Conservation (phyloP, 257 asterid species). For the Cruciata laevipes region DNA sequence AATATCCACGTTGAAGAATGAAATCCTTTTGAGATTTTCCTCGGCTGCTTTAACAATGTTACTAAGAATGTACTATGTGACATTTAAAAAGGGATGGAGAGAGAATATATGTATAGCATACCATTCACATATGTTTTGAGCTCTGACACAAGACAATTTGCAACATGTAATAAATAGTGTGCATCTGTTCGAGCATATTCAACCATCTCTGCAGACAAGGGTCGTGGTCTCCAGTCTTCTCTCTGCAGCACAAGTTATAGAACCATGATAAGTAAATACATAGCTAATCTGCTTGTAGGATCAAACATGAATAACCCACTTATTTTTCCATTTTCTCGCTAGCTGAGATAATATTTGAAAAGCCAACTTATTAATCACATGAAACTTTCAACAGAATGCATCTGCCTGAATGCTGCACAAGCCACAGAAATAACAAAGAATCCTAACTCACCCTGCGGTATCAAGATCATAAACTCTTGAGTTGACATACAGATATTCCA, state of each 20-base stretch:
- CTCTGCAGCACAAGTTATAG: slow-evolving; percentile 42
- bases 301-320: slow-evolving; percentile 7
- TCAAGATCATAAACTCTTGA: neutral
- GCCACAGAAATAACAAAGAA: neutral
- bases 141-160: slow-evolving; percentile 57
- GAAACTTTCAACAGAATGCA: too few relatives aligned
- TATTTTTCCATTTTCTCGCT: neutral
- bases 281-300: slow-evolving; percentile 12
- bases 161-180: slow-evolving; percentile 67
- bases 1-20: neutral
- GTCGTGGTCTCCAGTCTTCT: slow-evolving; percentile 98
- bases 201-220: slow-evolving; percentile 81
- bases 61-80: neutral
- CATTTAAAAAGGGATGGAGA: neutral
- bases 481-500: neutral
- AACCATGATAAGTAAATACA: neutral
- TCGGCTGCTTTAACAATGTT: neutral
- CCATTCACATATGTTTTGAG: slow-evolving; percentile 58
- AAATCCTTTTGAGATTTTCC: neutral
- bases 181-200: slow-evolving; percentile 83
- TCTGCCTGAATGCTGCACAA: neutral
- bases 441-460: neutral
- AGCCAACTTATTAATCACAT: too few relatives aligned
- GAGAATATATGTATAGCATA: slow-evolving; percentile 23
- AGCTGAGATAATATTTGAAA: too few relatives aligned